Conservation (phyloP, 371 early-diverging fungal species). For the Thermomucor indicae-seudaticae region DNA sequence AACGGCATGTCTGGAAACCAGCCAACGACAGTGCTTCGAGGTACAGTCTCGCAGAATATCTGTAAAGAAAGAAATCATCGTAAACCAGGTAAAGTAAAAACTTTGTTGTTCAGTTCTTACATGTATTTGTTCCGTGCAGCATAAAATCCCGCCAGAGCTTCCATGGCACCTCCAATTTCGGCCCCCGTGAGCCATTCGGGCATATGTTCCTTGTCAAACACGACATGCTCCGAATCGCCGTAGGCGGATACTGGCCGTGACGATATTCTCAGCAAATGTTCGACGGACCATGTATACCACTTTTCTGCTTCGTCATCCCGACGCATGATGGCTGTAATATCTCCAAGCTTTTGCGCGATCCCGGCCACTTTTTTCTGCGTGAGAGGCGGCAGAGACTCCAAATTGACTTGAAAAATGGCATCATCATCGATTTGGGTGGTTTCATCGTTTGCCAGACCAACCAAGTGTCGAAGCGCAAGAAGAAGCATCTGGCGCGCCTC, state of each 20-base stretch:
- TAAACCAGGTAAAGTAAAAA: not conserved
- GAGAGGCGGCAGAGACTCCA: slow-evolving; percentile 3
- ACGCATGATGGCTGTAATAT: slow-evolving; percentile 37
- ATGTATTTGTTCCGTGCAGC: slow-evolving; percentile 44
- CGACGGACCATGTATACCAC: slow-evolving; percentile 62
- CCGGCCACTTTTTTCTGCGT: slow-evolving; percentile 49
- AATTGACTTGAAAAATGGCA: slow-evolving; percentile 8
- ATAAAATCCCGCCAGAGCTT: slow-evolving; percentile 57
- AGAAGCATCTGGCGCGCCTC: slow-evolving; percentile 53
- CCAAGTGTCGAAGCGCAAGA: slow-evolving; percentile 40
- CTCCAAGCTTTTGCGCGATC: slow-evolving; percentile 61
- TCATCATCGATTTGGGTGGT: slow-evolving; percentile 3
- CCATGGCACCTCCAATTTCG: slow-evolving; percentile 56
- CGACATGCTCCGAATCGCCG: slow-evolving; percentile 22
- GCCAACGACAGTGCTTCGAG: slow-evolving; percentile 49
- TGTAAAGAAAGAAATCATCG: too few species aligned
- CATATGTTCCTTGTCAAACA: slow-evolving; percentile 54
- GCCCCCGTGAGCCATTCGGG: slow-evolving; percentile 58
- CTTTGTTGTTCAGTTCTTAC: slow-evolving; percentile 21
- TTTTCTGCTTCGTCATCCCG: slow-evolving; percentile 55
- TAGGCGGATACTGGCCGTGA: slow-evolving; percentile 28
- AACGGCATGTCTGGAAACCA: slow-evolving; percentile 39
- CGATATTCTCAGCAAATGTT: slow-evolving; percentile 38
- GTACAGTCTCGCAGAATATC: slow-evolving; percentile 59
- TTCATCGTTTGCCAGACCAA: slow-evolving; percentile 13